Base-by-base conservation (phyloP, 805 yeast species). In the Saccharomycopsis lassenensis region DNA sequence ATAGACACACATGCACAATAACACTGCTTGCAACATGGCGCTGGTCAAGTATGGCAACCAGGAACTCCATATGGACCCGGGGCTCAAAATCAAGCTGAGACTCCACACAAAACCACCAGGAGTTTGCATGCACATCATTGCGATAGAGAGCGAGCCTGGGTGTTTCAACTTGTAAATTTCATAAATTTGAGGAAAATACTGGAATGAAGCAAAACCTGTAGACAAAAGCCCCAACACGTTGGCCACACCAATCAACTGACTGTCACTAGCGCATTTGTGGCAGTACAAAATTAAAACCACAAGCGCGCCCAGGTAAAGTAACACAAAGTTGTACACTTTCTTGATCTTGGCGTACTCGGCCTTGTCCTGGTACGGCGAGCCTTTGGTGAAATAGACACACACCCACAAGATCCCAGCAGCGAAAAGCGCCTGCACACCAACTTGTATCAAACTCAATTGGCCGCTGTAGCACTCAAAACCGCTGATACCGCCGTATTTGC, bases 101-200 rank as follows among this genome's bases (percentile, higher is more conserved):
- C 91, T 71, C 81, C 89, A 84, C 2, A 83, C 39, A 45, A 69
- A 78, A 12, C 94, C 94, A 11, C 95, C 95, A 0, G 95, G 95
- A 14, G 93, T 82, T 53, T 84, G 95, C 45, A 85, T 67, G 29
- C 75, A 58, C 89, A 84, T 80, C 85, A 81, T 82, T 5, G 74
- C 69, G 7, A 82, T 62, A 0, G 93, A 81, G 16, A 84, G 62
- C 1, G 86, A 76, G 7, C 94, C 95, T 0, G 93, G 77, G 45
- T 76, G 86, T 49, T 78, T 77, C 41, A 84, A 62, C 1, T 43
- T 50, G 48, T 63, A 78, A 0, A 94, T 84, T 26, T 87, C 81
- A 44, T 61, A 55, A 7, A 84, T 65, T 55, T 84, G 95, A 1
- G 95, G 95, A 34, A 83, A 58, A 48, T 82, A 84, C 56, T 84